phyloP scores from a whole-genome alignment of 768 basidiomycete genomes.

The Hygrocybe punicea region DNA sequence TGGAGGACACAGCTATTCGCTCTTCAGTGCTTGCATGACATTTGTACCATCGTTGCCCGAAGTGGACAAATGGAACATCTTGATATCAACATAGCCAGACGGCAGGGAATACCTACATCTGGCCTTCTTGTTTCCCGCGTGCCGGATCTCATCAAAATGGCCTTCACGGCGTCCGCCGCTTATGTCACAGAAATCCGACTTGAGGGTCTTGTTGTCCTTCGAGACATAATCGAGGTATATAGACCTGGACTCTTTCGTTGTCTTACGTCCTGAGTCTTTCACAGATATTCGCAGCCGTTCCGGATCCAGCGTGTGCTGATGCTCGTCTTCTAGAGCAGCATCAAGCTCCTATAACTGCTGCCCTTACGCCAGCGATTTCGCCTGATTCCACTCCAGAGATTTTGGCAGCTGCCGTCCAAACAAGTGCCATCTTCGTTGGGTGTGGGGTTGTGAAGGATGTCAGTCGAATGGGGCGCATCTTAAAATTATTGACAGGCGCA shows the following conservation, averaged over 20 bases:
- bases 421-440: constrained; percentile 93
- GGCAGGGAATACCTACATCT: constrained; percentile 51
- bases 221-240: constrained; percentile 86
- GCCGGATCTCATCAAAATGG: constrained; percentile 94
- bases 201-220: constrained; percentile 83
- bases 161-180: constrained; percentile 94
- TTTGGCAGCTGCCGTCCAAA: constrained; percentile 83
- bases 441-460: constrained; percentile 93
- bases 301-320: constrained; percentile 91
- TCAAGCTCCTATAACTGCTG: constrained; percentile 97
- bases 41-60: constrained; percentile 69
- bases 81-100: constrained; percentile 67
- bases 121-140: constrained; percentile 80
- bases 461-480: constrained; percentile 86
- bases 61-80: constrained; percentile 82
- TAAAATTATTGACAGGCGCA: constrained; percentile 83
- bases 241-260: neutral
- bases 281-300: constrained; percentile 82
- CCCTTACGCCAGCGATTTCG: constrained; percentile 93
- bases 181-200: constrained; percentile 94
- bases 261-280: constrained; percentile 3
- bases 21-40: constrained; percentile 84
- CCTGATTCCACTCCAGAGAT: constrained; percentile 96
- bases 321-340: constrained; percentile 91
- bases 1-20: constrained; percentile 98